These are phyloP conservation scores for Plasmodium knowlesi DNA, from an alignment of 169 alveolate genomes.

Conservation along the genomic window DNA sequence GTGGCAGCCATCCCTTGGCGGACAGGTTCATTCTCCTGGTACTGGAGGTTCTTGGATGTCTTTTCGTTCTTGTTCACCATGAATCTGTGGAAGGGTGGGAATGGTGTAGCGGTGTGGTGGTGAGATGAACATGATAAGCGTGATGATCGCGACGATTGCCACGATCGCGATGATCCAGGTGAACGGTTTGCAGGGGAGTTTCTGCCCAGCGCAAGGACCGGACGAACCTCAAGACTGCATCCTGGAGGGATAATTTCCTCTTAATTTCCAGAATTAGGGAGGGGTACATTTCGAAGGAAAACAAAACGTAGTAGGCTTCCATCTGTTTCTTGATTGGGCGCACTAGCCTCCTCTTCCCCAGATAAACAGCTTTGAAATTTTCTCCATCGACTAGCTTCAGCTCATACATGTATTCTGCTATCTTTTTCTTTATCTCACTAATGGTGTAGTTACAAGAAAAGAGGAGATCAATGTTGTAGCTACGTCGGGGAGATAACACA, in stretches of 20 bases:
- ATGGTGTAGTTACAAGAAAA: constrained; percentile 29
- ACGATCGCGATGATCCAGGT: too few relatives aligned
- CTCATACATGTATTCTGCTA: constrained; percentile 41
- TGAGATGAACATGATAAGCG: too few relatives aligned
- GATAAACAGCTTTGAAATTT: constrained; percentile 1
- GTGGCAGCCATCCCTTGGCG: background rate
- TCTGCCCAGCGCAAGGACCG: background rate
- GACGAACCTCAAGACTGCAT: constrained; percentile 17
- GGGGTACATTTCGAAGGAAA: constrained; percentile 45
- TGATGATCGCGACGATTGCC: too few relatives aligned
- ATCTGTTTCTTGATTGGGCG: constrained; percentile 43
- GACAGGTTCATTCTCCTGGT: constrained; percentile 5
- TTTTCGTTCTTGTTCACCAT: constrained; percentile 24
- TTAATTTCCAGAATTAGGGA: constrained; percentile 20
- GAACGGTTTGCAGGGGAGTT: background rate
- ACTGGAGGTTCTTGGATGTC: constrained; percentile 1
- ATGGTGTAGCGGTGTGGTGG: background rate
- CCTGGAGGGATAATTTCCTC: constrained; percentile 3
- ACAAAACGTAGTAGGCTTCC: constrained; percentile 39
- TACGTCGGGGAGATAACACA: constrained; percentile 13
- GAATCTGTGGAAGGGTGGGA: background rate
- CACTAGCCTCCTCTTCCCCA: constrained; percentile 33
- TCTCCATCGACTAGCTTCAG: constrained; percentile 25
- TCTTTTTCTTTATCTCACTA: constrained; percentile 34
- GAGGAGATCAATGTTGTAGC: constrained; percentile 31